These are phyloP conservation scores for Cryoendolithus antarcticus DNA, from an alignment of 2,329 filamentous ascomycete species.

Conservation along the genomic window DNA sequence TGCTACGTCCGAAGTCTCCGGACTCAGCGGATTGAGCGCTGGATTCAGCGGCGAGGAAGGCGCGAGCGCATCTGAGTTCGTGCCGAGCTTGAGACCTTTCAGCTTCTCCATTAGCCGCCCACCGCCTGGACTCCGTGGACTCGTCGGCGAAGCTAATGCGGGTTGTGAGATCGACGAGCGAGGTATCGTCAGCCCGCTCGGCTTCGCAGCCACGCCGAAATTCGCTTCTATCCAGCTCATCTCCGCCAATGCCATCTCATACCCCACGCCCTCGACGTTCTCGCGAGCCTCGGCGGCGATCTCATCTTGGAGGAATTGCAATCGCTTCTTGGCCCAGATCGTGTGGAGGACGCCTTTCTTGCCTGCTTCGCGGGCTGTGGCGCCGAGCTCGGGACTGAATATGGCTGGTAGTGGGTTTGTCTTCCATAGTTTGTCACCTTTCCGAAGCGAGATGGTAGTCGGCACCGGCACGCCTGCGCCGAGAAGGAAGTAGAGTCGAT, in stretches of 20 bases:
- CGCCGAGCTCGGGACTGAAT: slow-evolving; percentile 63
- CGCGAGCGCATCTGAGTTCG: slow-evolving; percentile 33
- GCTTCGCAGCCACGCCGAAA: slow-evolving; percentile 50
- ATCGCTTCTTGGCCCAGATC: slow-evolving; percentile 74
- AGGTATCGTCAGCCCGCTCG: slow-evolving; percentile 26
- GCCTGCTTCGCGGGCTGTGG: slow-evolving; percentile 52
- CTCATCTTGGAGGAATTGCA: slow-evolving; percentile 63
- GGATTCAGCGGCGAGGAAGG: slow-evolving; percentile 14
- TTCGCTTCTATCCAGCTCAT: slow-evolving; percentile 75
- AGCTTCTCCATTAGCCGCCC: slow-evolving; percentile 67
- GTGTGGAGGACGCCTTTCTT: slow-evolving; percentile 78
- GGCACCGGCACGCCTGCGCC: slow-evolving; percentile 61
- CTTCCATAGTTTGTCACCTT: slow-evolving; percentile 36
- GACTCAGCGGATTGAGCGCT: slow-evolving; percentile 43
- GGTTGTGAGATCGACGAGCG: slow-evolving; percentile 11
- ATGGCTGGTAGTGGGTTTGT: slow-evolving; percentile 79
- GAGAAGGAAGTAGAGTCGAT: slow-evolving; percentile 69
- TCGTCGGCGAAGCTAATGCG: slow-evolving; percentile 38
- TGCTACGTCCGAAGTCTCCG: slow-evolving; percentile 50
- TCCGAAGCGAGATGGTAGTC: slow-evolving; percentile 52
- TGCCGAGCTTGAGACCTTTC: slow-evolving; percentile 65
- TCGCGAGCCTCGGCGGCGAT: slow-evolving; percentile 59
- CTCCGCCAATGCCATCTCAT: slow-evolving; percentile 74
- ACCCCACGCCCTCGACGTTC: slow-evolving; percentile 69
- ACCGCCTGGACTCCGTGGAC: slow-evolving; percentile 49